Evolutionary conservation across 208 protist species (phyloP), one percentile per base, ranked within the genome.

Genomic region (Crithidia thermophila): DNA sequence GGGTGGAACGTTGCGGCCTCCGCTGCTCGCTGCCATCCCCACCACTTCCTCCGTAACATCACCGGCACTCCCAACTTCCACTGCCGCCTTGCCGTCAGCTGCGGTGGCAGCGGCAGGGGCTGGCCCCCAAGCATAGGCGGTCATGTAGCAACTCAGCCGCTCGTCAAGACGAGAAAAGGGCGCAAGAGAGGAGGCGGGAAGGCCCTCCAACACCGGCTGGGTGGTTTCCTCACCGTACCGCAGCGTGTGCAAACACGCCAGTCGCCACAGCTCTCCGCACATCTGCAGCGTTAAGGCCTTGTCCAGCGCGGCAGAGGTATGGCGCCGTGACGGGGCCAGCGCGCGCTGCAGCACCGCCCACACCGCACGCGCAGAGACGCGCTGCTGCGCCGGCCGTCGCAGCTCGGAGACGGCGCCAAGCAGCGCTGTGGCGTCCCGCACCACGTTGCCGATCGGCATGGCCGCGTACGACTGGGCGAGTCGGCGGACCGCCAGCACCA

Each of bases 401-500:
- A 76, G 64, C 36, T 51, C 43, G 14, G 75, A 36, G 23, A 68
- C 58, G 6, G 68, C 75, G 51, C 36, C 34, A 36, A 76, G 60
- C 9, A 76, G 46, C 42, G 64, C 61, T 25, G 81, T 72, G 40
- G 51, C 36, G 45, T 77, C 74, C 37, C 75, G 77, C 30, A 81
- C 27, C n/a, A 49, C 47, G 4, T 7, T 53, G n/a, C 20, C 11
- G 9, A 34, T 27, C 0, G 71, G 18, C 20, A 67, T 31, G 10
- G 4, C 23, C 20, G 21, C 10, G 7, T 47, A 25, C 27, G 30
- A 39, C 5, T 21, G n/a, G 2, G 37, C 57, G 4, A 72, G 65
- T 21, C 28, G 33, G 0, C n/a, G 36, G 10, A 67, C 20, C 27
- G 58, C 67, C 14, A 65, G 56, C n/a, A 67, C 67, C 14, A 67